phyloP scores from a whole-genome alignment of 2,329 filamentous ascomycete species.

The Penicillium digitatum region DNA sequence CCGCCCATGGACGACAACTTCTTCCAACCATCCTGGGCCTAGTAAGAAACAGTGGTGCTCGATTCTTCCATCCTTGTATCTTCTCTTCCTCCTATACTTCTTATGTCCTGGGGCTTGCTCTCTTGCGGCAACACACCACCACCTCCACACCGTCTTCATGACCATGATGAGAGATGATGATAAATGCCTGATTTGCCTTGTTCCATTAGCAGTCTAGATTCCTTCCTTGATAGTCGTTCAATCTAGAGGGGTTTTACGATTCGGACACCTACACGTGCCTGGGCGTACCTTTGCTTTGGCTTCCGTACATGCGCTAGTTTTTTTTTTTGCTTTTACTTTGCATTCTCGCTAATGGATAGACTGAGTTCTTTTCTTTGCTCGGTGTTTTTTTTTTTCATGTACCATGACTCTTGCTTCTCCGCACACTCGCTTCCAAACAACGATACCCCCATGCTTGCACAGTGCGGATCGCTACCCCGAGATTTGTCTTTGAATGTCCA shows the following conservation, averaged over 20 bases:
- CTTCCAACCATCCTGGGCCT: slow-evolving; percentile 32
- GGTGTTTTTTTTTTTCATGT: not conserved
- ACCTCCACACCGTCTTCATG: slow-evolving; percentile 42
- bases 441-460: not conserved
- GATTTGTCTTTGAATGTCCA: not conserved
- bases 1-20: slow-evolving; percentile 33
- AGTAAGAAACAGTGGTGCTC: slow-evolving; percentile 11
- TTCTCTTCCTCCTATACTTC: slow-evolving; percentile 11
- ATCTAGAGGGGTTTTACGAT: slow-evolving; percentile 28
- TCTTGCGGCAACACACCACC: slow-evolving; percentile 36
- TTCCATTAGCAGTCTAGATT: slow-evolving; percentile 37
- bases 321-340: not conserved
- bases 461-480: not conserved
- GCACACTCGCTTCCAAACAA: not conserved
- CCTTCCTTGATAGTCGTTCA: slow-evolving; percentile 31
- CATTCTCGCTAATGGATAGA: slow-evolving; percentile 14
- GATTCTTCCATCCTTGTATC: slow-evolving; percentile 7
- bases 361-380: not conserved
- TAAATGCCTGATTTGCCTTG: slow-evolving; percentile 35
- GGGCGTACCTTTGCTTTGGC: slow-evolving; percentile 7
- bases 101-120: slow-evolving; percentile 19
- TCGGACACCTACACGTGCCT: slow-evolving; percentile 9
- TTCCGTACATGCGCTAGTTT: not conserved
- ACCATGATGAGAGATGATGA: slow-evolving; percentile 47
- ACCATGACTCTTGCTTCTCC: slow-evolving; percentile 2